Percentiles rank a stretch among this genome's conserved stretches.
Conservation (phyloP, 805 yeast species). For the Candida schatavii region DNA sequence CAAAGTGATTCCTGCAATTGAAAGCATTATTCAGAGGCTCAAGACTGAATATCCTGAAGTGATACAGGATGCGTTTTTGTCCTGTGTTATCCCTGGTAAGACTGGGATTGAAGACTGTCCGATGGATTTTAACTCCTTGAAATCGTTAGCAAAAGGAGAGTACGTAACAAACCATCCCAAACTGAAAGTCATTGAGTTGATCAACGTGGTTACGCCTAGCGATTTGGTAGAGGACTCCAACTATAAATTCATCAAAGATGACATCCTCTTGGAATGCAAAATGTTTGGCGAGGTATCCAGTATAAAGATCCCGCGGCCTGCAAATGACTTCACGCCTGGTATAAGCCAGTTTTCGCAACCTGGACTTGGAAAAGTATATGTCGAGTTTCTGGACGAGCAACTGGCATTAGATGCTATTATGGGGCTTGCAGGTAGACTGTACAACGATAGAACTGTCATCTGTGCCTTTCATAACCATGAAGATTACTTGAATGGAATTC, state of each 20-base stretch:
- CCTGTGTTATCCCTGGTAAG: slow-evolving; percentile 27
- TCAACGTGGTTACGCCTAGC: slow-evolving; percentile 63
- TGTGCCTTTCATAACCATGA: slow-evolving; percentile 58
- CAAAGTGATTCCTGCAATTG: slow-evolving; percentile 11
- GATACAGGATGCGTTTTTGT: slow-evolving; percentile 26
- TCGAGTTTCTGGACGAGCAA: slow-evolving; percentile 55
- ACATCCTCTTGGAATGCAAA: slow-evolving; percentile 50
- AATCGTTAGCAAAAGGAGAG: slow-evolving; percentile 36
- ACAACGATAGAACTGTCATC: slow-evolving; percentile 66
- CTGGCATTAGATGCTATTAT: slow-evolving; percentile 55
- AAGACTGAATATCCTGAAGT: slow-evolving; percentile 9
- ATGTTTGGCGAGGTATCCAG: slow-evolving; percentile 50
- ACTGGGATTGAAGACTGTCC: slow-evolving; percentile 38
- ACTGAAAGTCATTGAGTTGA: slow-evolving; percentile 58
- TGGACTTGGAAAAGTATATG: slow-evolving; percentile 71
- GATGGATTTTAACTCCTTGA: slow-evolving; percentile 35
- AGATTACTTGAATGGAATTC: slow-evolving; percentile 48
- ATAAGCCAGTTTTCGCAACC: slow-evolving; percentile 39
- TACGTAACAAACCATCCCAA: slow-evolving; percentile 33
- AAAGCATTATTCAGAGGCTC: slow-evolving; percentile 13
- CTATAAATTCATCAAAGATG: slow-evolving; percentile 48
- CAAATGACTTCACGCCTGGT: slow-evolving; percentile 44
- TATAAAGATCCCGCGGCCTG: slow-evolving; percentile 63
- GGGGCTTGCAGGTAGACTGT: slow-evolving; percentile 62
- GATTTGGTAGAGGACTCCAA: slow-evolving; percentile 54